Percentiles rank a stretch among this genome's conserved stretches.
Conservation (phyloP, 192 early-diverging fungal species). For the Obelidium mucronatum region DNA sequence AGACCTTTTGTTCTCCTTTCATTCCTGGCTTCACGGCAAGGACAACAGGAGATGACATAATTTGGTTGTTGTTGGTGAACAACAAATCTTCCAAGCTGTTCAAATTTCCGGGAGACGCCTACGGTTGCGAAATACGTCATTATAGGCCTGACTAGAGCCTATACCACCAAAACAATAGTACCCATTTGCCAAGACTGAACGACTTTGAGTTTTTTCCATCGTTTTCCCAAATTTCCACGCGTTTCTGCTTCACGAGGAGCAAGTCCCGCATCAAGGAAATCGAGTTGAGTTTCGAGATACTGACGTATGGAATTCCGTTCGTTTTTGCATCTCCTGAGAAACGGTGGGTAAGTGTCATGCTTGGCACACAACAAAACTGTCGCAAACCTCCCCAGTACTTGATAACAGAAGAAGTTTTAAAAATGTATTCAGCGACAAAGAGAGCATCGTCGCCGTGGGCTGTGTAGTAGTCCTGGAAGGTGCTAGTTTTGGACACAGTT, state of each 20-base stretch:
- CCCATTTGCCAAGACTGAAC: conserved; percentile 36
- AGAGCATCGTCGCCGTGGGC: conserved; percentile 89
- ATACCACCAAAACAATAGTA: neutral
- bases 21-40: conserved; percentile 71
- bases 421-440: conserved; percentile 85
- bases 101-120: conserved; percentile 96
- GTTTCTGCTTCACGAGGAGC: conserved; percentile 73
- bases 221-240: conserved; percentile 85
- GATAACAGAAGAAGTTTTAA: conserved; percentile 91
- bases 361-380: neutral
- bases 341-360: neutral
- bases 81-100: conserved; percentile 90
- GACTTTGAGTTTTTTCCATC: conserved; percentile 27
- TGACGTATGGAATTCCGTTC: conserved; percentile 76
- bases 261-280: conserved; percentile 83
- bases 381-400: conserved; percentile 80
- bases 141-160: neutral
- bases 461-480: conserved; percentile 77
- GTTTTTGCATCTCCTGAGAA: conserved; percentile 41
- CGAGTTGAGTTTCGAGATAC: conserved; percentile 78
- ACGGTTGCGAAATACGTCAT: neutral
- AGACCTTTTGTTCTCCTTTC: conserved; percentile 70
- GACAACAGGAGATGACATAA: conserved; percentile 81
- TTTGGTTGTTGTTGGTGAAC: conserved; percentile 73
- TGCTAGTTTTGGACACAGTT: neutral